Percentiles rank a stretch among this genome's conserved stretches.
These are phyloP conservation scores for Aureobasidium leucospermi DNA, from an alignment of 2,329 filamentous ascomycete genomes.

Conservation along the genomic window DNA sequence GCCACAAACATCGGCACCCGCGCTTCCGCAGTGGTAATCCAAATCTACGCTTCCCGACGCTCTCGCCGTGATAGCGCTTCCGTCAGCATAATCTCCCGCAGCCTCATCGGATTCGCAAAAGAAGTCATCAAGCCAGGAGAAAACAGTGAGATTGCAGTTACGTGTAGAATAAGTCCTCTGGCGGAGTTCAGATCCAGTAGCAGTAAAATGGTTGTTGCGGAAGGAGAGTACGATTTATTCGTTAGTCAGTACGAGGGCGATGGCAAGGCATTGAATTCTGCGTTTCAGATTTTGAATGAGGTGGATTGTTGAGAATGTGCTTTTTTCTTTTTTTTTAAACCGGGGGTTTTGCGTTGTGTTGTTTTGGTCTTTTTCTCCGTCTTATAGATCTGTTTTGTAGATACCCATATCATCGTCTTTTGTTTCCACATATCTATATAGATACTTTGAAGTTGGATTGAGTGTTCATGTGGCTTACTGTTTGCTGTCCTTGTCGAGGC, in stretches of 20 bases:
- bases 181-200: background rate
- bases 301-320: background rate
- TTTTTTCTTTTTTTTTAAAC: background rate
- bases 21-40: background rate
- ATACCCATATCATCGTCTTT: no score
- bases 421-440: no score
- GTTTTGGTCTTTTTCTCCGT: no score
- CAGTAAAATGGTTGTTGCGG: background rate
- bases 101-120: background rate
- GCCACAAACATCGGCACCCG: background rate
- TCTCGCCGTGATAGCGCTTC: background rate
- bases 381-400: no score
- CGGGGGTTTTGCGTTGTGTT: no score
- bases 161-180: background rate
- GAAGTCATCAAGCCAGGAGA: constrained; percentile 1
- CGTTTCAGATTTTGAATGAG: background rate
- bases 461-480: no score
- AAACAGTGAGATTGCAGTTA: background rate
- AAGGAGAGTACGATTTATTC: background rate
- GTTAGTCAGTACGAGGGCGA: background rate
- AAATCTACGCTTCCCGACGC: background rate
- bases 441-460: no score
- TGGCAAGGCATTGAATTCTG: background rate
- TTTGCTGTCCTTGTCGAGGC: no score
- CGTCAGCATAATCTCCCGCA: background rate